Base-by-base conservation (phyloP, 306 rosid genomes). In the Aeschynomene evenia region DNA sequence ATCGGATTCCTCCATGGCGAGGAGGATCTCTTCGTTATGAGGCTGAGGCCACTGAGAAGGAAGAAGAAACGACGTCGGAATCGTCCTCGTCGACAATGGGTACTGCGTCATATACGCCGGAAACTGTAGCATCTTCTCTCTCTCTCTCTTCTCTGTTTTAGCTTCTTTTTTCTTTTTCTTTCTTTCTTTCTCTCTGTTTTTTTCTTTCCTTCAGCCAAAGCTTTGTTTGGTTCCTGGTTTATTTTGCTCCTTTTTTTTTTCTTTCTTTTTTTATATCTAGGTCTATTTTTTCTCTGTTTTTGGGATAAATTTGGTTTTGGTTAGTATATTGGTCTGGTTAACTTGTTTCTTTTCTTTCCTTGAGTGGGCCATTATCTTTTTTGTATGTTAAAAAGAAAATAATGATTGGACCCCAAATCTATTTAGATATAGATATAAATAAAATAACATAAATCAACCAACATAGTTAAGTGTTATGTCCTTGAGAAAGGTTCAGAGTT, bases 31-130 rank as follows among this genome's bases (percentile, higher is more conserved):
- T 62, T 94, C 97, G 80, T 76, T 90, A 14, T 90, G 97, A 39
- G 96, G 89, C 22, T 86, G 98, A 6, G 97, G 96, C 96, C 96
- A 94, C 48, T 94, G 98, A 46, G 92, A 84, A 6, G 97, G 98
- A 9, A 90, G 81, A 70, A 87, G 43, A 83, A 79, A 84, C 77
- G 97, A 91, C 70, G 99, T 80, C 81, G 97, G 97, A 80, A 91
- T 85, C 7, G 78, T 87, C 77, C 80, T 82, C 14, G 91, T 84
- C 62, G 96, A 88, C 80, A 88, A 78, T 6, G 96, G 92, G 66
- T 81, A 88, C 66, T 94, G 96, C 15, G 84, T 94, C 97, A 90
- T 88, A 83, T 84, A 94, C 16, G 92, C 96, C 58, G 99, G 99
- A 8, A 90, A 91, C 86, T 88, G 99, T 29, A 90, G 79, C 99